Evolutionary conservation across 352 stramenopile genomes (phyloP).

Genomic region (Phytophthora crassamura): DNA sequence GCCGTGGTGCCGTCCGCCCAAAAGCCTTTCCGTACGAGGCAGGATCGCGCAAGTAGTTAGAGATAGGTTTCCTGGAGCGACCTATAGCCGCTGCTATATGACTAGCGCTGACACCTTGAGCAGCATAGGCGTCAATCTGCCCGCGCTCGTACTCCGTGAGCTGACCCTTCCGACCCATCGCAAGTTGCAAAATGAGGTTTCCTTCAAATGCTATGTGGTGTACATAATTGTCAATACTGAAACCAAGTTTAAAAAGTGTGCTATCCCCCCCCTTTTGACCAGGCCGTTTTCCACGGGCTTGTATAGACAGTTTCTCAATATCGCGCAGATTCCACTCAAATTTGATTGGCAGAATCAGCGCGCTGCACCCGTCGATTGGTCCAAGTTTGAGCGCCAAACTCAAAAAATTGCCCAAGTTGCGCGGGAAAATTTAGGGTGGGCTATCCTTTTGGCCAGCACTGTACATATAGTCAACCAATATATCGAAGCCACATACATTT

Average conservation of each 20-base stretch:
- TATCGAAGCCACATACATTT: too few relatives aligned
- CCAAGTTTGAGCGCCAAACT: constrained; percentile 7
- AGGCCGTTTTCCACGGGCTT: too few relatives aligned
- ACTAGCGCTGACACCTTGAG: not conserved
- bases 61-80: too few relatives aligned
- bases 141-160: constrained; percentile 3
- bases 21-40: not conserved
- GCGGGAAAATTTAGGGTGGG: constrained; percentile 8
- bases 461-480: too few relatives aligned
- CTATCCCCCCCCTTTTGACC: too few relatives aligned
- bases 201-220: too few relatives aligned
- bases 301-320: too few relatives aligned
- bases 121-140: constrained; percentile 2
- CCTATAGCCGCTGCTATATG: too few relatives aligned
- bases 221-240: too few relatives aligned
- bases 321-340: not conserved
- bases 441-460: constrained; percentile 10
- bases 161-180: not conserved
- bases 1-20: too few relatives aligned
- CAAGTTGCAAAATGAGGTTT: not conserved
- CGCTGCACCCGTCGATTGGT: not conserved
- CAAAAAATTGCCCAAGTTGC: constrained; percentile 6
- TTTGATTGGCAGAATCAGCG: constrained; percentile 5
- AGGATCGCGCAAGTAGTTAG: too few relatives aligned
- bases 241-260: too few relatives aligned